phyloP scores from a whole-genome alignment of 2,329 filamentous ascomycete genomes.

The Alternaria rosae region DNA sequence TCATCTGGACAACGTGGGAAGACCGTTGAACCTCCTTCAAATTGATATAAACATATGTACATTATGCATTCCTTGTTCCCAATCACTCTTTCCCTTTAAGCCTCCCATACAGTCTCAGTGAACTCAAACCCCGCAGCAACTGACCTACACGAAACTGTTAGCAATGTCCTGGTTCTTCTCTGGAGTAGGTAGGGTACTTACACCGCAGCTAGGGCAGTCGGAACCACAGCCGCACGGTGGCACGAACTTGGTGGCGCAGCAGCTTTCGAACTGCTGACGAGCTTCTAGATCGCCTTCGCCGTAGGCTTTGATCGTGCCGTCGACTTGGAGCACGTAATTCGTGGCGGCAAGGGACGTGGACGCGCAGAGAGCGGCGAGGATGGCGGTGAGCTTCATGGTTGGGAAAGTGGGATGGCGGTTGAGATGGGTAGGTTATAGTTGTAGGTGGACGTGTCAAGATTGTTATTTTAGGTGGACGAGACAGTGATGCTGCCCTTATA shows the following conservation, averaged over 20 bases:
- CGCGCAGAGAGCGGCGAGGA: neutral
- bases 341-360: neutral
- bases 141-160: neutral
- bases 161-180: neutral
- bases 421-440: neutral
- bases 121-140: neutral
- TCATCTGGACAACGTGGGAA: neutral
- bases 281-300: neutral
- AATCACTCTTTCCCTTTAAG: neutral
- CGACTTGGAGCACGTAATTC: neutral
- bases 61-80: neutral
- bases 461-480: too few relatives aligned
- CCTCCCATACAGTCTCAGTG: neutral
- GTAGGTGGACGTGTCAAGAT: too few relatives aligned
- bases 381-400: neutral
- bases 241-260: neutral
- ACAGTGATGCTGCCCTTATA: too few relatives aligned
- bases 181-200: neutral
- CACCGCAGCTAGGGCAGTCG: neutral
- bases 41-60: neutral
- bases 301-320: neutral
- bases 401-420: too few relatives aligned
- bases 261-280: neutral
- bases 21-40: neutral
- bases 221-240: neutral